Conservation (phyloP, 495 filamentous ascomycete species). For the Penicillium pancosmium region DNA sequence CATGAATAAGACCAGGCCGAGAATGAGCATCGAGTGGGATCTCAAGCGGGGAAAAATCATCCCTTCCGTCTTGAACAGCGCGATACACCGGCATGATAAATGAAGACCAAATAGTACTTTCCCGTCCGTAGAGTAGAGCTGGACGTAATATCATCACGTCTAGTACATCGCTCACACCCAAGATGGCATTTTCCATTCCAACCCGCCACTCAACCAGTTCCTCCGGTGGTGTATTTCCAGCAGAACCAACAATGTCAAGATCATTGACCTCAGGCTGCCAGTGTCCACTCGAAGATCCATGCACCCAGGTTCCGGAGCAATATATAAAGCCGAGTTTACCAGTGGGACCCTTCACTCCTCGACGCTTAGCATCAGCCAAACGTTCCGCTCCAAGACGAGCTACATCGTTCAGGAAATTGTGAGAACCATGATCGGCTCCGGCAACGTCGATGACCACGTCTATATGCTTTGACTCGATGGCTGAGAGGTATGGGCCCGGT, state of each 20-base stretch:
- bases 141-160: constrained; percentile 16
- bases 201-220: constrained; percentile 13
- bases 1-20: constrained; percentile 12
- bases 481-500: background rate
- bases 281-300: constrained; percentile 5
- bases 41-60: background rate
- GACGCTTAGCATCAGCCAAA: background rate
- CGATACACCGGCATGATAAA: constrained; percentile 7
- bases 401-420: constrained; percentile 4
- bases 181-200: constrained; percentile 9
- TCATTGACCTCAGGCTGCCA: constrained; percentile 4
- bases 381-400: background rate
- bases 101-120: constrained; percentile 9
- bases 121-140: constrained; percentile 10
- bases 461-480: constrained; percentile 11
- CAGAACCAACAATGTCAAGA: constrained; percentile 6
- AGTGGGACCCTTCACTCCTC: background rate
- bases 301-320: constrained; percentile 17
- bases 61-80: background rate
- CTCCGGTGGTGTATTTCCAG: background rate
- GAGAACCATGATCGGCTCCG: constrained; percentile 4
- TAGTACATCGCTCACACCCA: background rate
- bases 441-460: constrained; percentile 12
- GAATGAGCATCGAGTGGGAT: constrained; percentile 8
- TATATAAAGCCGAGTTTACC: constrained; percentile 13